A percentile compares a stretch with the other conserved stretches of the same genome.
Evolutionary conservation across 106 monocot species (phyloP).

Genomic region (Dendrobium chrysotoxum): DNA sequence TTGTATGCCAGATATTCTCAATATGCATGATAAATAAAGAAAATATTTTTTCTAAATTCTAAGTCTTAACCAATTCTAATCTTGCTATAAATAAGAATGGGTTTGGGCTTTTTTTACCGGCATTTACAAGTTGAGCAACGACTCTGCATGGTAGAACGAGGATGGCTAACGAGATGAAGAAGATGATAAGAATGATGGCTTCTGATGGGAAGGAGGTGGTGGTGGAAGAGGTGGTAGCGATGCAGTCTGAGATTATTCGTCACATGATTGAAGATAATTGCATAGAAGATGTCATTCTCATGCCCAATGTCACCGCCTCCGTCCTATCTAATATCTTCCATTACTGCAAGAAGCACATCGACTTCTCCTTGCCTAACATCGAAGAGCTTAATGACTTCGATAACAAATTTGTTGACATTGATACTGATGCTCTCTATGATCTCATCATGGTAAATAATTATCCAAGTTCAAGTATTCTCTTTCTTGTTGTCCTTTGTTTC

Average conservation of each 20-base stretch:
- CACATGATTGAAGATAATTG: neutral
- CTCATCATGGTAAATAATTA: neutral
- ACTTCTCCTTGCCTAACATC: neutral
- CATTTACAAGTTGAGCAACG: too few relatives aligned
- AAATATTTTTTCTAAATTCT: too few relatives aligned
- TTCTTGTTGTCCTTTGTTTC: neutral
- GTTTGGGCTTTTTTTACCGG: too few relatives aligned
- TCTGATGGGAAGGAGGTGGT: neutral
- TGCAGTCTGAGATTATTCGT: neutral
- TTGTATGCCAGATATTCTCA: too few relatives aligned
- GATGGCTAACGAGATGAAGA: too few relatives aligned
- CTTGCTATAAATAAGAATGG: too few relatives aligned
- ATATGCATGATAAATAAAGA: too few relatives aligned
- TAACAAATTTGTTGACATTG: neutral
- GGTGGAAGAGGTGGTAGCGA: neutral
- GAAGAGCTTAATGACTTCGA: neutral
- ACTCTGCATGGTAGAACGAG: too few relatives aligned
- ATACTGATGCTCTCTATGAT: neutral
- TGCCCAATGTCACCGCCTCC: neutral
- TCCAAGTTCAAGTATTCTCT: too few relatives aligned
- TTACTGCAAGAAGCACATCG: slow-evolving; percentile 2
- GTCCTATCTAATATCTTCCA: neutral
- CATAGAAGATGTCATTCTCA: neutral
- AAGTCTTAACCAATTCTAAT: too few relatives aligned
- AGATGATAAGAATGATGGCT: neutral